phyloP scores from a whole-genome alignment of 345 rosid species.

The Salix udensis region DNA sequence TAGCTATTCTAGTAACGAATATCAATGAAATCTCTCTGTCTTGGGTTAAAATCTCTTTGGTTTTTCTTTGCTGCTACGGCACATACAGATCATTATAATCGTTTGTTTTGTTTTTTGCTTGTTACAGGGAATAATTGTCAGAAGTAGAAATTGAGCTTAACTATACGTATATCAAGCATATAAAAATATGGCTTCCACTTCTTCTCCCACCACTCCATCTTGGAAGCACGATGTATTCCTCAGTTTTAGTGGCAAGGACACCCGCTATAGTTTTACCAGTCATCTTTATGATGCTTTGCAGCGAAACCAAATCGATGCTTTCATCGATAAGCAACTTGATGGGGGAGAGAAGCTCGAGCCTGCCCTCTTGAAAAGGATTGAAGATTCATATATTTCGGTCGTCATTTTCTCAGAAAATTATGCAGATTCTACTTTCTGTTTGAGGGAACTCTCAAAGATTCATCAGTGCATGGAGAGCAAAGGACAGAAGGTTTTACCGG shows the following conservation, averaged over 20 bases:
- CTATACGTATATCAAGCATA: no score
- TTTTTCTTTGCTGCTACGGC: no score
- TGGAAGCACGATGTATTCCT: neutral
- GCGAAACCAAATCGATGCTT: neutral
- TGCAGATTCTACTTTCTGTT: neutral
- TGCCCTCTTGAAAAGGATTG: neutral
- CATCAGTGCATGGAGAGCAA: neutral
- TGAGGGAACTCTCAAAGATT: neutral
- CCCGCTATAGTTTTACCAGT: neutral
- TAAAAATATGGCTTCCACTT: neutral
- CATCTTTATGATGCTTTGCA: neutral
- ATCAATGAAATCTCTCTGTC: neutral
- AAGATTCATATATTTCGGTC: neutral
- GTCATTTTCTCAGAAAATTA: neutral
- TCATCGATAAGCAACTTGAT: neutral
- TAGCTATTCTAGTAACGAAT: no score
- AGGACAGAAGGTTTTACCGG: neutral
- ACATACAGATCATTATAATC: neutral
- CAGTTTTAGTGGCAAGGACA: slow-evolving; percentile 1
- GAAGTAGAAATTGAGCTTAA: no score
- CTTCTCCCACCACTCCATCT: neutral
- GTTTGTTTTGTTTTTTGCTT: no score
- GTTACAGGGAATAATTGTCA: no score
- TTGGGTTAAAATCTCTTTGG: neutral
- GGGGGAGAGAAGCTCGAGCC: slow-evolving; percentile 13